These are phyloP conservation scores for Collybiopsis luxurians DNA, from an alignment of 768 basidiomycete species.

Conservation along the genomic window DNA sequence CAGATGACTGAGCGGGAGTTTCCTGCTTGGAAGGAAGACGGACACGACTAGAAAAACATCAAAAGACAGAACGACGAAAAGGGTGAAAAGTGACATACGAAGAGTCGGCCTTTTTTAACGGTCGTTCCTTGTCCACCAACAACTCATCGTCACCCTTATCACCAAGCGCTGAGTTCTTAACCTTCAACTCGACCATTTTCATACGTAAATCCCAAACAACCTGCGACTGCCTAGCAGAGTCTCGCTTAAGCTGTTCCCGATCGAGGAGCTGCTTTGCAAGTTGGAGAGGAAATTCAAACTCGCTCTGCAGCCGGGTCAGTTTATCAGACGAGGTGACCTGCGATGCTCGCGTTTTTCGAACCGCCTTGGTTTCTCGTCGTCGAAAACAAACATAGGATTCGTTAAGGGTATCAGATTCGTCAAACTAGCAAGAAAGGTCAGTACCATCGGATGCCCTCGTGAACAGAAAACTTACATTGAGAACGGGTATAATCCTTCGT, in stretches of 20 bases:
- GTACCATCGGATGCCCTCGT: neutral
- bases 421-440: constrained; percentile 48
- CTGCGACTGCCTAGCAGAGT: constrained; percentile 52
- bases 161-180: constrained; percentile 61
- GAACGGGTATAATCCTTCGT: constrained; percentile 77
- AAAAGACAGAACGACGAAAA: neutral
- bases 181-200: constrained; percentile 74
- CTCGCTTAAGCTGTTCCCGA: constrained; percentile 78
- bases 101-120: constrained; percentile 55
- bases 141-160: constrained; percentile 71
- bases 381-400: constrained; percentile 98
- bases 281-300: constrained; percentile 70
- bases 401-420: constrained; percentile 85
- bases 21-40: neutral
- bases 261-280: constrained; percentile 65
- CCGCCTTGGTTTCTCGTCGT: constrained; percentile 88
- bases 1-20: neutral
- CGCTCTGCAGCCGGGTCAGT: constrained; percentile 73
- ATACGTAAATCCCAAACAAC: constrained; percentile 79
- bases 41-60: neutral
- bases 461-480: constrained; percentile 64
- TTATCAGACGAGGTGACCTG: constrained; percentile 90
- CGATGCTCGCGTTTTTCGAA: constrained; percentile 90
- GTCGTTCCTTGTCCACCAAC: constrained; percentile 67
- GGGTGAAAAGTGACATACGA: constrained; percentile 19